Evolutionary conservation across 2,329 filamentous ascomycete genomes (phyloP).

Genomic region (Coniella lustricola): DNA sequence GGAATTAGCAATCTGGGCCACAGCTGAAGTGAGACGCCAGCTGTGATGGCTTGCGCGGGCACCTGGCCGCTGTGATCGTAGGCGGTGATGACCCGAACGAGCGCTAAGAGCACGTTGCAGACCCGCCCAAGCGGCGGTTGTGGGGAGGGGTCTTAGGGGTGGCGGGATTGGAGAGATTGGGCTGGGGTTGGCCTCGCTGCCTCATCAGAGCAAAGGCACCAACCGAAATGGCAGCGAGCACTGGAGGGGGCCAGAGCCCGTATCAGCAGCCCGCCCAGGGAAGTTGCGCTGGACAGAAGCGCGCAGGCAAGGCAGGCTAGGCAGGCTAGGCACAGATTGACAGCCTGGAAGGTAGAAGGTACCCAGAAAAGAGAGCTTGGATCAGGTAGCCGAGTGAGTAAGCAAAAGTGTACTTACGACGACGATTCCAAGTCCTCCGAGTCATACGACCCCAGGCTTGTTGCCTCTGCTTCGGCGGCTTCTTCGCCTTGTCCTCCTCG

Average conservation of each 20-base stretch:
- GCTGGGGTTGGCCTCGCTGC: background rate
- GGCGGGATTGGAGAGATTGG: background rate
- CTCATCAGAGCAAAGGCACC: background rate
- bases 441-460: slow-evolving; percentile 41
- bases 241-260: too few relatives aligned
- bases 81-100: slow-evolving; percentile 1
- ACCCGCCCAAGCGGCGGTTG: background rate
- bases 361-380: slow-evolving; percentile 9
- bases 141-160: background rate
- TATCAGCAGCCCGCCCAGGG: too few relatives aligned
- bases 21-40: too few relatives aligned
- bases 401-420: slow-evolving; percentile 24
- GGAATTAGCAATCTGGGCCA: background rate
- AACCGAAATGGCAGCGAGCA: too few relatives aligned
- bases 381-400: slow-evolving; percentile 18
- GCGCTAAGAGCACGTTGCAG: slow-evolving; percentile 12
- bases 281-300: too few relatives aligned
- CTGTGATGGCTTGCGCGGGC: too few relatives aligned
- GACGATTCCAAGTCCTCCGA: slow-evolving; percentile 39
- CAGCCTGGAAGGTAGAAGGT: too few relatives aligned
- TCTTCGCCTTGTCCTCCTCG: too few relatives aligned
- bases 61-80: background rate
- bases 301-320: too few relatives aligned
- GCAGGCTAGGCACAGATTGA: background rate
- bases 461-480: slow-evolving; percentile 8